Evolutionary conservation across 352 stramenopile genomes (phyloP).

Genomic region (Blastocystis sp.): DNA sequence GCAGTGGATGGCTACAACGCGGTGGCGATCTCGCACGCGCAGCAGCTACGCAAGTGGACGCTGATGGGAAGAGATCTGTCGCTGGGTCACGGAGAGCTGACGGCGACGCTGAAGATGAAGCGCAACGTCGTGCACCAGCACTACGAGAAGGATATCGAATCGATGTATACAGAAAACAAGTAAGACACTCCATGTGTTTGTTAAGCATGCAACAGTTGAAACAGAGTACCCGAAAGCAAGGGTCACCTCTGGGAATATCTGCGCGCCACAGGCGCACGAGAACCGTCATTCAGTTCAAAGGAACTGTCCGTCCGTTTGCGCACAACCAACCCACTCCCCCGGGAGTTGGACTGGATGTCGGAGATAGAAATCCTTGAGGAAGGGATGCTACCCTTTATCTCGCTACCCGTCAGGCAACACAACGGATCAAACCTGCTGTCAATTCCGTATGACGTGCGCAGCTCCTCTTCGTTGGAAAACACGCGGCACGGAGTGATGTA

Average conservation of each 20-base stretch:
- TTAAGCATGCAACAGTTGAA: too few species aligned
- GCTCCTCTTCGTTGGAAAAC: conserved; percentile 37
- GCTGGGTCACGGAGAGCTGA: conserved; percentile 87
- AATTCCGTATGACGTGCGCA: neutral
- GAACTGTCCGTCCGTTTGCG: neutral
- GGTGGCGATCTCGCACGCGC: conserved; percentile 76
- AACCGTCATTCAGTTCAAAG: neutral
- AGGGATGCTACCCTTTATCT: neutral
- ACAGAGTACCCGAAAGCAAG: neutral
- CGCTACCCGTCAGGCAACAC: neutral
- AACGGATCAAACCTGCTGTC: neutral
- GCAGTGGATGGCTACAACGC: conserved; percentile 78
- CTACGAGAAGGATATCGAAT: conserved; percentile 86
- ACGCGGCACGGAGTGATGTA: conserved; percentile 57
- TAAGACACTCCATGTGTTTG: conserved; percentile 68
- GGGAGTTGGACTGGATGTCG: neutral
- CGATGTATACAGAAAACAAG: conserved; percentile 83
- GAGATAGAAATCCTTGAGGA: neutral
- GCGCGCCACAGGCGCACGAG: neutral
- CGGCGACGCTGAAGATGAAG: conserved; percentile 94
- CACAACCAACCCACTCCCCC: conserved; percentile 5
- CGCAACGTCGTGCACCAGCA: conserved; percentile 89
- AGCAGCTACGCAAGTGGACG: conserved; percentile 83
- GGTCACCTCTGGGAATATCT: neutral
- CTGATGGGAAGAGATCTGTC: conserved; percentile 88